Base-by-base conservation (phyloP, 208 protist species). In the Acanthamoeba castellanii region DNA sequence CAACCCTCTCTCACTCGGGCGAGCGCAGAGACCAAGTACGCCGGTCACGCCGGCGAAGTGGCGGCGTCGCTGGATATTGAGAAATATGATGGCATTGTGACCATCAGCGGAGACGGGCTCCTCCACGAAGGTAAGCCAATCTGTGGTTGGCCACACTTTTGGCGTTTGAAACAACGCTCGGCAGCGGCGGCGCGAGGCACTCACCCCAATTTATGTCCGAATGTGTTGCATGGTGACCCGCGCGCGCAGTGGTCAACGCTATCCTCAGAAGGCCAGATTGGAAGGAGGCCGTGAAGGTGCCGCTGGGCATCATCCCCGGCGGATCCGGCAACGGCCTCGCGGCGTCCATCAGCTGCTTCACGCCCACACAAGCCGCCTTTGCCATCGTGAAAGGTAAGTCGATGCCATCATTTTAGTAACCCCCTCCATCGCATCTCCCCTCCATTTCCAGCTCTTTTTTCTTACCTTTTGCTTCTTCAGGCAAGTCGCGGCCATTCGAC, bases 21-120 rank as follows among this genome's bases (percentile, higher is more conserved):
- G 45, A 34, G 37, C 27, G n/a, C 42, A 95, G 92, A 95, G 52
- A 95, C 92, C 45, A 95, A 87, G 30, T 30, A 95, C 45, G 64
- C 92, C 5, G 92, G 92, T n/a, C 92, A 95, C 34, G 92, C 92
- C 7, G 47, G 64, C 18, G 92, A 95, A 42, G 52, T 95, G 7
- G 76, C 81, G 20, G 27, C 61, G 11, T 45, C 92, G 18, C 42
- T 95, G 16, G 92, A 95, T 22, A 55, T 55, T 14, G 47, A 47
- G 18, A 88, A 66, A 22, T 59, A 91, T 32, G 74, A 95, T 18
- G 92, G 92, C 25, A 85, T 95, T 8, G 76, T 95, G 16, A 81
- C 64, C n/a, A 76, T 95, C 30, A 95, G 92, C 68, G 92, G 92
- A 45, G 92, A 95, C 18, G 92, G 92, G 6, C 76, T 95, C 22